These are phyloP conservation scores for Fusarium nematophilum DNA, from an alignment of 2,329 filamentous ascomycete genomes.

Conservation along the genomic window DNA sequence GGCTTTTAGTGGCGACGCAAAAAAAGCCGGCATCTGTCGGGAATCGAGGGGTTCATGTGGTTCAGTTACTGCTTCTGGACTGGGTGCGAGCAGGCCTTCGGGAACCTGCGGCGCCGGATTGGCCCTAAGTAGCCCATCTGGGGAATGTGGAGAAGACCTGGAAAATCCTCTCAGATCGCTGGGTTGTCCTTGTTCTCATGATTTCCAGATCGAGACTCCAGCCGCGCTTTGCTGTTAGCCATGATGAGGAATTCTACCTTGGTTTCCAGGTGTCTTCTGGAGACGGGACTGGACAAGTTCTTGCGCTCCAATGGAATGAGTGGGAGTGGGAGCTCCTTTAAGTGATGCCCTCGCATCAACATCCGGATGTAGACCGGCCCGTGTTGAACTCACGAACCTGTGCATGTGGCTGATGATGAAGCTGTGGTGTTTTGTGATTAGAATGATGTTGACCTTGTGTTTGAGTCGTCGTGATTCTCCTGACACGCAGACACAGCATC, in stretches of 20 bases:
- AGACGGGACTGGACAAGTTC: too few species aligned
- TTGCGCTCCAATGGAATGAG: constrained; percentile 18
- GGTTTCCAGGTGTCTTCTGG: too few species aligned
- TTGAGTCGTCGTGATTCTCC: too few species aligned
- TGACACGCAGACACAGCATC: background rate
- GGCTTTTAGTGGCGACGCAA: constrained; percentile 25
- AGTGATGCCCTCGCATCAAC: background rate
- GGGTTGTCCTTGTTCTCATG: constrained; percentile 13
- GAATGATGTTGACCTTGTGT: too few species aligned
- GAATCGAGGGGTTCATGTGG: constrained; percentile 30
- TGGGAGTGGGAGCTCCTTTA: constrained; percentile 6
- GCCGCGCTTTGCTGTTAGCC: constrained; percentile 9
- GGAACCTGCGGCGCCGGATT: too few species aligned
- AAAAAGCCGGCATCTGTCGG: constrained; percentile 34
- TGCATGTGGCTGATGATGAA: too few species aligned
- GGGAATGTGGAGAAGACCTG: constrained; percentile 30
- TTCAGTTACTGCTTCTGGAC: constrained; percentile 26
- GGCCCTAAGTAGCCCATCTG: too few species aligned
- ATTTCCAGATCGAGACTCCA: background rate
- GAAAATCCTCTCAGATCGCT: background rate
- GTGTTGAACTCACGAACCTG: background rate
- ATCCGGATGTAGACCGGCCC: constrained; percentile 24
- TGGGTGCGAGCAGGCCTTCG: constrained; percentile 7
- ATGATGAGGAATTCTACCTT: too few species aligned
- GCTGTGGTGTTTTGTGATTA: too few species aligned